Conservation (phyloP, 2,329 filamentous ascomycete genomes). For the Ophiostoma quercus region DNA sequence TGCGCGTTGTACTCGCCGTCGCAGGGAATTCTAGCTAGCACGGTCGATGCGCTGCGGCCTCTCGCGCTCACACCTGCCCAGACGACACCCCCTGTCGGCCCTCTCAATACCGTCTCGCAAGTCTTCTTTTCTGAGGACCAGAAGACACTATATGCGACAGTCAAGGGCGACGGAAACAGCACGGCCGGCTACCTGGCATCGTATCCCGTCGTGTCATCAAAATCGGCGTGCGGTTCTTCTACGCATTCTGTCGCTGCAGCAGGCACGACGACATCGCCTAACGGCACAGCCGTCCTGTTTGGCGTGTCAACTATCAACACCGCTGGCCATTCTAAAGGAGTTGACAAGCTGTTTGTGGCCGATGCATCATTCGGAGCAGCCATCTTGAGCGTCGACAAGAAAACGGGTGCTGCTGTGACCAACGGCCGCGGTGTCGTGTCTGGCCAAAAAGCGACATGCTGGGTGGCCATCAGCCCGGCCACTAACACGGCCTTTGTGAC, state of each 20-base stretch:
- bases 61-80: constrained; percentile 46
- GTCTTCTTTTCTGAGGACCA: constrained; percentile 55
- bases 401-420: constrained; percentile 32
- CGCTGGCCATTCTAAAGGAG: constrained; percentile 27
- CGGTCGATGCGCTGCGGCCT: constrained; percentile 43
- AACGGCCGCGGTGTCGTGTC: constrained; percentile 40
- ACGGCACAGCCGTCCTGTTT: constrained; percentile 53
- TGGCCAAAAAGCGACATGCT: constrained; percentile 54
- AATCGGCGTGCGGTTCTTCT: neutral
- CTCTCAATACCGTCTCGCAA: constrained; percentile 55
- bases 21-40: constrained; percentile 34
- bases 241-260: constrained; percentile 28
- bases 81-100: constrained; percentile 53
- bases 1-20: constrained; percentile 39
- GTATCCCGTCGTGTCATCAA: constrained; percentile 40
- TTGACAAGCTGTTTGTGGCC: constrained; percentile 46
- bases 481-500: constrained; percentile 54
- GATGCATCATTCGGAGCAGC: constrained; percentile 55
- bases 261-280: constrained; percentile 41
- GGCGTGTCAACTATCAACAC: constrained; percentile 45
- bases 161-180: constrained; percentile 54
- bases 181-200: constrained; percentile 53
- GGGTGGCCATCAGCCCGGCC: constrained; percentile 46
- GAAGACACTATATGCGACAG: constrained; percentile 47
- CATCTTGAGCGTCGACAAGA: constrained; percentile 41